Evolutionary conservation across 805 yeast species (phyloP).

Genomic region (Yamadazyma laniorum): DNA sequence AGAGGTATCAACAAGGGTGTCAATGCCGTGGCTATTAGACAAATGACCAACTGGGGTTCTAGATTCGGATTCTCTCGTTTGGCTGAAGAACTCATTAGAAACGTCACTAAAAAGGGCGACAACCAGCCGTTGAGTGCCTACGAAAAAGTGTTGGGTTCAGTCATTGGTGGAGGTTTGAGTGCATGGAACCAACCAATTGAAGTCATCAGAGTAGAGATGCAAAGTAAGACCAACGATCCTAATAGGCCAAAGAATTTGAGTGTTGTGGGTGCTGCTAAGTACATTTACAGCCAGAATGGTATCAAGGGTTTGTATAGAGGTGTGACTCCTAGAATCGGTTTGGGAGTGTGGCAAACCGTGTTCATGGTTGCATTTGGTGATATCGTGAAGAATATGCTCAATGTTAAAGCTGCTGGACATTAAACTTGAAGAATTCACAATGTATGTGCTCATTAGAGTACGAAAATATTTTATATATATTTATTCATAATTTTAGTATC

Average conservation of each 20-base stretch:
- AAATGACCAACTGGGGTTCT: constrained; percentile 99
- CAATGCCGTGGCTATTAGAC: constrained; percentile 98
- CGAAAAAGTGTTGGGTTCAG: constrained; percentile 83
- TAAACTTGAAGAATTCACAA: too few relatives aligned
- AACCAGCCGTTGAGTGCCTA: constrained; percentile 62
- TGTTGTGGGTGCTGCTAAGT: constrained; percentile 72
- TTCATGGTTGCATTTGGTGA: constrained; percentile 99
- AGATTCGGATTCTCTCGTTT: constrained; percentile 90
- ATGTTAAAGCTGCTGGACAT: constrained; percentile 41
- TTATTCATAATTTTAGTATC: constrained; percentile 3
- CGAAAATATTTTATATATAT: too few relatives aligned
- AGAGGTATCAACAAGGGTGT: constrained; percentile 97
- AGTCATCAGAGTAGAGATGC: constrained; percentile 98
- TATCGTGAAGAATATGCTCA: constrained; percentile 49
- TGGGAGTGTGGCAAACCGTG: constrained; percentile 97
- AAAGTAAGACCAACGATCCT: constrained; percentile 89
- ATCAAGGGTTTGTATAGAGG: constrained; percentile 91
- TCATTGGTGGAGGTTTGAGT: constrained; percentile 93
- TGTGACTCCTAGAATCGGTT: constrained; percentile 93
- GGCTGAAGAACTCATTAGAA: constrained; percentile 82
- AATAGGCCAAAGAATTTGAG: constrained; percentile 90
- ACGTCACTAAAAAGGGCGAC: constrained; percentile 53
- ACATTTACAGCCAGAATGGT: constrained; percentile 82
- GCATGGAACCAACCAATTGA: constrained; percentile 99
- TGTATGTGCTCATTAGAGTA: too few relatives aligned